Evolutionary conservation across 1,284 basidiomycete genomes (phyloP).

Genomic region (Naganishia sp.): DNA sequence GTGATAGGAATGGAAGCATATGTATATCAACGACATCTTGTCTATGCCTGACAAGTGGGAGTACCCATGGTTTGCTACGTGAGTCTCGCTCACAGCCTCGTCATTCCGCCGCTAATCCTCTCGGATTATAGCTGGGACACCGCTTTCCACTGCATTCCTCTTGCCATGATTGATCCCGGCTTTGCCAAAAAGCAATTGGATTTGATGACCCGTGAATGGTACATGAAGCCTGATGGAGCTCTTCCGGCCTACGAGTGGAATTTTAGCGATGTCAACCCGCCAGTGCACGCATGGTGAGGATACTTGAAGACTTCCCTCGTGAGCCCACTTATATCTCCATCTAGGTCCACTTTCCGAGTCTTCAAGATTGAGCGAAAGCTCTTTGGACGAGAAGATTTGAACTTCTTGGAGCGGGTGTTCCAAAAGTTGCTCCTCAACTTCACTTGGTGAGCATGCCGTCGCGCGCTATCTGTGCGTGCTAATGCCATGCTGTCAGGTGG

Average conservation of each 20-base stretch:
- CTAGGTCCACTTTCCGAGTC: conserved; percentile 88
- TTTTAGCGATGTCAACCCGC: conserved; percentile 94
- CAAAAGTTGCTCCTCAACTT: conserved; percentile 96
- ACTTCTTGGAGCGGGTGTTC: conserved; percentile 96
- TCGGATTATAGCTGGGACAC: conserved; percentile 69
- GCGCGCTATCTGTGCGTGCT: conserved; percentile 35
- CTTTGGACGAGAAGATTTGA: conserved; percentile 83
- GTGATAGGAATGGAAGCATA: conserved; percentile 82
- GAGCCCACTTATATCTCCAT: conserved; percentile 7
- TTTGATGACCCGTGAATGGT: conserved; percentile 95
- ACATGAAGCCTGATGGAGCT: conserved; percentile 95
- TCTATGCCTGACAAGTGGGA: conserved; percentile 99
- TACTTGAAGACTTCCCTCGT: not conserved
- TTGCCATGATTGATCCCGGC: conserved; percentile 89
- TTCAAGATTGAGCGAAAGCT: conserved; percentile 98
- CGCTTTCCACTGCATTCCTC: conserved; percentile 96
- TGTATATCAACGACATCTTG: conserved; percentile 91
- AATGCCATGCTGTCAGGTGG: conserved; percentile 64
- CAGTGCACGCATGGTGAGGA: conserved; percentile 88
- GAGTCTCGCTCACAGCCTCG: conserved; percentile 35
- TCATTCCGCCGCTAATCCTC: conserved; percentile 15
- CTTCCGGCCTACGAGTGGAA: conserved; percentile 99
- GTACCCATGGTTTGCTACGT: conserved; percentile 88
- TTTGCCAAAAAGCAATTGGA: conserved; percentile 98
- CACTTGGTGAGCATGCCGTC: conserved; percentile 63